These are phyloP conservation scores for Metschnikowia santaceciliae DNA, from an alignment of 805 yeast species.

Conservation along the genomic window DNA sequence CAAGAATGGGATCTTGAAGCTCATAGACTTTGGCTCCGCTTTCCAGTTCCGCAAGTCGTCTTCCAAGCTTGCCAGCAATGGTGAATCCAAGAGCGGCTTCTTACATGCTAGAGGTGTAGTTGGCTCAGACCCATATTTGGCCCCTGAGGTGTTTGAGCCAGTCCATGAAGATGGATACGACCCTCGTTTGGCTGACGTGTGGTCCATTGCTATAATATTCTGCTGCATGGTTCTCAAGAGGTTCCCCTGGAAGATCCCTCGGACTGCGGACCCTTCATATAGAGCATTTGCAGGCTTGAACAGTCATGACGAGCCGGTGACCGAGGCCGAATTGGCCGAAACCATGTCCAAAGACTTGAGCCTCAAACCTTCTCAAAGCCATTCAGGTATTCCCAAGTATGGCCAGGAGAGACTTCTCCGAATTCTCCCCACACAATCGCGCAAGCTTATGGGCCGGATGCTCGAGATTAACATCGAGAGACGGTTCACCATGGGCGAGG, in stretches of 20 bases:
- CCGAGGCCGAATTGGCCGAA: constrained; percentile 9
- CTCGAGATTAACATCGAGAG: constrained; percentile 53
- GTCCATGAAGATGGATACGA: constrained; percentile 52
- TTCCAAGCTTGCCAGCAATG: neutral
- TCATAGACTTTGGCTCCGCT: constrained; percentile 93
- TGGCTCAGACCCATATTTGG: constrained; percentile 93
- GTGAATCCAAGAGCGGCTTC: constrained; percentile 49
- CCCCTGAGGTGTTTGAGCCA: constrained; percentile 77
- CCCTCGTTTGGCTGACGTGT: constrained; percentile 82
- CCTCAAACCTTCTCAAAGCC: constrained; percentile 2
- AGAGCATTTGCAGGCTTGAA: constrained; percentile 46
- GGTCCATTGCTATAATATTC: constrained; percentile 91
- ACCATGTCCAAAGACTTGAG: constrained; percentile 13
- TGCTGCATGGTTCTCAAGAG: constrained; percentile 85
- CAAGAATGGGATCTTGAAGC: constrained; percentile 67
- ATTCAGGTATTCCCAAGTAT: constrained; percentile 11
- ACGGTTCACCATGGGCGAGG: constrained; percentile 57
- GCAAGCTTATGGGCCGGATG: constrained; percentile 63
- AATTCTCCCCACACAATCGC: constrained; percentile 63
- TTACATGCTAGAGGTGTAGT: constrained; percentile 74
- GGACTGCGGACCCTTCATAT: constrained; percentile 67
- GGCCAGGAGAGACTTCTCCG: constrained; percentile 76
- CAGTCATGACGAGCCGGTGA: constrained; percentile 11
- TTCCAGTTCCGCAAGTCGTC: constrained; percentile 67
- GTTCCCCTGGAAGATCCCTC: constrained; percentile 97